phyloP scores from a whole-genome alignment of 257 asterid genomes.

The Catharanthus roseus region DNA sequence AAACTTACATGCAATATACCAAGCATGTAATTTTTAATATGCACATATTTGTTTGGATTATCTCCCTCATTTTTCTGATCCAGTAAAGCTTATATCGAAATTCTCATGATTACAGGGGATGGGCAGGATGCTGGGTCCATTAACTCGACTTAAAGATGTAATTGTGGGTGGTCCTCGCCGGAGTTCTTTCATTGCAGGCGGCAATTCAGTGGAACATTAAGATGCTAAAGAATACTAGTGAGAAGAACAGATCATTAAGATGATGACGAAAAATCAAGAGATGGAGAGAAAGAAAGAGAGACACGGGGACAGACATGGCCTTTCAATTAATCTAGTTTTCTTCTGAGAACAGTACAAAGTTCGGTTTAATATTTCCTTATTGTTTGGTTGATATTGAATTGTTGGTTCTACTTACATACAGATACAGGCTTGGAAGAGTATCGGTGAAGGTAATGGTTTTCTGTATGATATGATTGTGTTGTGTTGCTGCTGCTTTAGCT shows the following conservation, averaged over 20 bases:
- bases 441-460: neutral
- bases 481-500: neutral
- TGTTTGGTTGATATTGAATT: conserved; percentile 9
- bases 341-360: neutral
- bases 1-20: neutral
- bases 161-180: conserved; percentile 50
- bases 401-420: conserved; percentile 1
- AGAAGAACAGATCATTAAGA: neutral
- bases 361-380: conserved; percentile 12
- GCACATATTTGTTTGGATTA: neutral
- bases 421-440: conserved; percentile 7
- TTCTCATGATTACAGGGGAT: conserved; percentile 34
- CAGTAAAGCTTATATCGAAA: neutral
- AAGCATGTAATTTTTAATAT: neutral
- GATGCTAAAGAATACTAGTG: neutral
- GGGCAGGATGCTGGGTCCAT: conserved; percentile 45
- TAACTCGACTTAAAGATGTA: conserved; percentile 52
- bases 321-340: conserved; percentile 4
- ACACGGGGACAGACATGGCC: neutral
- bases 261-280: neutral
- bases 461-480: conserved; percentile 1
- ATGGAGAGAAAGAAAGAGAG: too few relatives aligned
- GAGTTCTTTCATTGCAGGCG: conserved; percentile 44
- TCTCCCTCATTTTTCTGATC: neutral
- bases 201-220: conserved; percentile 37